phyloP scores from a whole-genome alignment of 2,329 filamentous ascomycete genomes.

The Aspergillus tanneri region DNA sequence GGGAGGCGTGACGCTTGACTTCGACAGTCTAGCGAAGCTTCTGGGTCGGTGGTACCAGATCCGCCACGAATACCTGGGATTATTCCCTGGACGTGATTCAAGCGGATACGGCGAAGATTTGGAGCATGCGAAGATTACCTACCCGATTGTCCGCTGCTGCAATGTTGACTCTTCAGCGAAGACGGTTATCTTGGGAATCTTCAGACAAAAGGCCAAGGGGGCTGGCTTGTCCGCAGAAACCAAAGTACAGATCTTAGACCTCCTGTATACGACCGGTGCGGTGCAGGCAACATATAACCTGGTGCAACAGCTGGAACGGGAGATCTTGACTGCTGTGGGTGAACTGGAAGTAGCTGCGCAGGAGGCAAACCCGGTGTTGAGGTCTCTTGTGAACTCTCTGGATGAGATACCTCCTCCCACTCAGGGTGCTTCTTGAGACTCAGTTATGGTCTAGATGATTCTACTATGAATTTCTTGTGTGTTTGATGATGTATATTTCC shows the following conservation, averaged over 20 bases:
- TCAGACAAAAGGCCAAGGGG: constrained; percentile 12
- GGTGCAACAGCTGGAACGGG: constrained; percentile 10
- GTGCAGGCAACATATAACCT: constrained; percentile 13
- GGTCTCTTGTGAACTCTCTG: constrained; percentile 10
- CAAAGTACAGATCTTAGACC: constrained; percentile 13
- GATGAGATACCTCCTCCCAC: constrained; percentile 10
- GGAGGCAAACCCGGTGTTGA: constrained; percentile 11
- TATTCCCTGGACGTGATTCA: constrained; percentile 7
- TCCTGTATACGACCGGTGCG: constrained; percentile 11
- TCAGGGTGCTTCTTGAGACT: no score
- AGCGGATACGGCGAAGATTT: constrained; percentile 41
- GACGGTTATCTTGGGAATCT: constrained; percentile 14
- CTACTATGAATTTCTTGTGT: no score
- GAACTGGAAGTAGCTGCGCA: constrained; percentile 9
- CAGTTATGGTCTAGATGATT: no score
- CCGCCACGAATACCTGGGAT: constrained; percentile 27
- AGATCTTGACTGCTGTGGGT: constrained; percentile 8
- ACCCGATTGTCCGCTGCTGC: constrained; percentile 31
- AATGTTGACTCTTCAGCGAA: constrained; percentile 4
- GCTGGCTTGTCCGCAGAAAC: constrained; percentile 7
- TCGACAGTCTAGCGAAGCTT: constrained; percentile 14
- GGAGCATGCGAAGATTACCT: constrained; percentile 42
- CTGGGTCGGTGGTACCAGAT: constrained; percentile 28
- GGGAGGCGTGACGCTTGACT: constrained; percentile 12
- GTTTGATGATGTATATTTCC: no score